Evolutionary conservation across 257 asterid genomes (phyloP).

Genomic region (Solanum lignicaule): DNA sequence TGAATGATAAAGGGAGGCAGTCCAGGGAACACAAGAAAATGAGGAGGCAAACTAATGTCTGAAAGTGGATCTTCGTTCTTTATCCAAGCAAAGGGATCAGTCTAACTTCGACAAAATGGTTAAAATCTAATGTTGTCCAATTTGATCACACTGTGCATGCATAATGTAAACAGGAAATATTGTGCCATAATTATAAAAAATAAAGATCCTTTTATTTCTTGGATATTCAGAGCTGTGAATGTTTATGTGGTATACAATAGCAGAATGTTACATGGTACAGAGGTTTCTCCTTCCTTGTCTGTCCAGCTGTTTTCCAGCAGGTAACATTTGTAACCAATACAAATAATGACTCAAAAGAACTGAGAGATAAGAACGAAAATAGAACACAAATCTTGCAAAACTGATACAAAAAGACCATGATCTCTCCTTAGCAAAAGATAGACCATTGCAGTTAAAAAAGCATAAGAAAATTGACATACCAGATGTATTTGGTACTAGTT

Average conservation of each 20-base stretch:
- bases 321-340: not conserved
- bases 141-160: not conserved
- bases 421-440: not conserved
- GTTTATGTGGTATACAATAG: not conserved
- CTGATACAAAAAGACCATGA: not conserved
- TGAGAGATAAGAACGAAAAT: not conserved
- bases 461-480: slow-evolving; percentile 6
- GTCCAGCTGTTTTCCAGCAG: not conserved
- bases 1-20: not conserved
- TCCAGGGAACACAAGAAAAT: not conserved
- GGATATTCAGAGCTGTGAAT: not conserved
- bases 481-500: not conserved
- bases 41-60: not conserved
- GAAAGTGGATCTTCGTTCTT: not conserved
- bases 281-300: slow-evolving; percentile 2
- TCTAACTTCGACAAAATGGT: not conserved
- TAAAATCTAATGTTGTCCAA: not conserved
- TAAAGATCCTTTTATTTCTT: not conserved
- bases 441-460: not conserved
- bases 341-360: not conserved
- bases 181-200: not conserved
- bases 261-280: not conserved
- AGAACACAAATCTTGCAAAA: not conserved
- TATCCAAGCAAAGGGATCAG: not conserved
- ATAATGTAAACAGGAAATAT: not conserved